Evolutionary conservation across 208 protist species (phyloP).

Genomic region (Leishmania gerbilli): DNA sequence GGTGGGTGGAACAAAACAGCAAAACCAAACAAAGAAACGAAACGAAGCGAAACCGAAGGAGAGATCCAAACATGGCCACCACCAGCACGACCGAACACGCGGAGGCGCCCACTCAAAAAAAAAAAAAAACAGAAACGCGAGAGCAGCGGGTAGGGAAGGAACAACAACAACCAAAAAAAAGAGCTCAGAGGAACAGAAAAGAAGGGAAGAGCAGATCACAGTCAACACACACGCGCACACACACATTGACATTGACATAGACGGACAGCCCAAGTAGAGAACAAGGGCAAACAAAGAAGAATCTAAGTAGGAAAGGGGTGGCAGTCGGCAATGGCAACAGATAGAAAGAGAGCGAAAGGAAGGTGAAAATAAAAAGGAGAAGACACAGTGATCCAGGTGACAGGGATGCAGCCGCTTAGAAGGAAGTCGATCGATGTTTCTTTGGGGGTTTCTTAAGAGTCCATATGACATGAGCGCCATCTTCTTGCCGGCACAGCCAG

Average conservation of each 20-base stretch:
- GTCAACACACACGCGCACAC: conserved; percentile 1
- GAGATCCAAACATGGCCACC: neutral
- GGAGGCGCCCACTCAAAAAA: neutral
- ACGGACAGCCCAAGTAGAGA: neutral
- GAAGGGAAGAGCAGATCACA: neutral
- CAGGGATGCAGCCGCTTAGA: neutral
- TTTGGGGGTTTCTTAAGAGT: neutral
- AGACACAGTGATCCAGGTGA: neutral
- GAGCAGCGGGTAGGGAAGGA: neutral
- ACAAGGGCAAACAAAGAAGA: neutral
- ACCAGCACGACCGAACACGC: neutral
- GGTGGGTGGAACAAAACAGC: neutral
- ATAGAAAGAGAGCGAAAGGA: conserved; percentile 9
- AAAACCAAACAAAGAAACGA: neutral
- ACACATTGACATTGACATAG: conserved; percentile 4
- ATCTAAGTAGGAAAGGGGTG: neutral
- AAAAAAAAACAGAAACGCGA: neutral
- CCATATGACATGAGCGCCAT: neutral
- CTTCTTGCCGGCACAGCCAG: neutral
- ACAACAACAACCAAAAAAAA: neutral
- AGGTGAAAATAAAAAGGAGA: conserved; percentile 1
- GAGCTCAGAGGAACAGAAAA: neutral
- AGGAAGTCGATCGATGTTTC: neutral
- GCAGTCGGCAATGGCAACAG: too few species aligned
- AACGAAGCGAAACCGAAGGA: neutral